Percentiles rank a stretch among this genome's conserved stretches.
These are phyloP conservation scores for Tetragonia tetragonoides DNA, from an alignment of 148 eudicot genomes.

Conservation along the genomic window DNA sequence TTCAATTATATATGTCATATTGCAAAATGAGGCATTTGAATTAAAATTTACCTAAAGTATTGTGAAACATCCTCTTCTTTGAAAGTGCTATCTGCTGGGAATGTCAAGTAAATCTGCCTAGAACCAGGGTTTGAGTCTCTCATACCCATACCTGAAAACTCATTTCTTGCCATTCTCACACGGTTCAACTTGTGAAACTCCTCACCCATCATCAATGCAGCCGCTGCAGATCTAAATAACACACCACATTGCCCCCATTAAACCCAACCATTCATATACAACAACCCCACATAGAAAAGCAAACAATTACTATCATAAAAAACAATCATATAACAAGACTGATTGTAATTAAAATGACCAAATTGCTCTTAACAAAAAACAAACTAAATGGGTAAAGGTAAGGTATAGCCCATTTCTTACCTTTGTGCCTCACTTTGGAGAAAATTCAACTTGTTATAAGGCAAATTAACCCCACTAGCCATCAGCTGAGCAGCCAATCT, in stretches of 20 bases:
- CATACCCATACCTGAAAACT: conserved; percentile 51
- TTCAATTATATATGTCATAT: no score
- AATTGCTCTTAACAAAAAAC: not conserved
- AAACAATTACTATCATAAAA: not conserved
- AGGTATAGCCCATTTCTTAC: conserved; percentile 15
- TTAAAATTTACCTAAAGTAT: conserved; percentile 59
- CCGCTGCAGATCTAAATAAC: conserved; percentile 66
- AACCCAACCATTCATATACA: conserved; percentile 13
- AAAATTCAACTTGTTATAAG: conserved; percentile 47
- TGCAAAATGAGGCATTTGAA: not conserved
- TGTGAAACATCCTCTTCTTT: conserved; percentile 88
- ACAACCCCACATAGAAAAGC: not conserved
- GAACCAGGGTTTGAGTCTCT: conserved; percentile 47
- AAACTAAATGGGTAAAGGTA: not conserved
- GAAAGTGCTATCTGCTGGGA: conserved; percentile 92
- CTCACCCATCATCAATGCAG: conserved; percentile 72
- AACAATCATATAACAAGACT: not conserved
- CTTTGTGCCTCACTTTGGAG: conserved; percentile 62
- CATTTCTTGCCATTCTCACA: conserved; percentile 51
- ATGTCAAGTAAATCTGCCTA: conserved; percentile 86
- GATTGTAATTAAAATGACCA: not conserved
- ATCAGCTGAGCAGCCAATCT: conserved; percentile 60
- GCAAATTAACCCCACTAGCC: conserved; percentile 44
- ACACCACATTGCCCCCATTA: conserved; percentile 21
- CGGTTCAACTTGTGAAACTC: conserved; percentile 59